Evolutionary conservation across 2,329 filamentous ascomycete species (phyloP).

Genomic region (Aspergillus fumigatus): DNA sequence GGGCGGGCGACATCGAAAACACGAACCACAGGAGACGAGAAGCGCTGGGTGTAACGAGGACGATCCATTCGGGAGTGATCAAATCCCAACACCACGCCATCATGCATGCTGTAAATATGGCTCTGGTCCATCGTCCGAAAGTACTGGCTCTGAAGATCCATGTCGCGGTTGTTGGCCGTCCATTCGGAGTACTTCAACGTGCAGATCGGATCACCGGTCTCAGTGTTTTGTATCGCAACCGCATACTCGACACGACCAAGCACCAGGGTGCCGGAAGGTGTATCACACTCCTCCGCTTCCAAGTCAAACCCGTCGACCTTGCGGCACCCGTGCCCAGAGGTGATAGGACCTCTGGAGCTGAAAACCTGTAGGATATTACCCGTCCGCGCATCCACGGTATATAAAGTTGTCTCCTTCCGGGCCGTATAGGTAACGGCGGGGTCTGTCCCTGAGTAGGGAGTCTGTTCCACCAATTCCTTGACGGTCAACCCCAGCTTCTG

Average conservation of each 20-base stretch:
- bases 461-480: slow-evolving; percentile 80
- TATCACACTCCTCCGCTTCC: slow-evolving; percentile 68
- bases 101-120: slow-evolving; percentile 82
- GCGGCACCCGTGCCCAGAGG: slow-evolving; percentile 70
- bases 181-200: slow-evolving; percentile 92
- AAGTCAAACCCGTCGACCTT: slow-evolving; percentile 58
- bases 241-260: slow-evolving; percentile 86
- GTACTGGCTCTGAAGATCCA: slow-evolving; percentile 82
- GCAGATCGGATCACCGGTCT: slow-evolving; percentile 71
- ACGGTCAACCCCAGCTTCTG: slow-evolving; percentile 48
- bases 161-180: slow-evolving; percentile 86
- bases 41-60: slow-evolving; percentile 62
- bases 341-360: slow-evolving; percentile 66
- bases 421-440: slow-evolving; percentile 83
- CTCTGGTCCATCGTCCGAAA: slow-evolving; percentile 73
- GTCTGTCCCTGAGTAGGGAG: slow-evolving; percentile 70
- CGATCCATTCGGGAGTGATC: slow-evolving; percentile 58
- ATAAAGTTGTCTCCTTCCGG: slow-evolving; percentile 83
- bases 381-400: slow-evolving; percentile 81
- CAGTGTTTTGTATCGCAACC: slow-evolving; percentile 73
- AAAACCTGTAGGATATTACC: slow-evolving; percentile 81
- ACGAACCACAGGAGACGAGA: slow-evolving; percentile 73
- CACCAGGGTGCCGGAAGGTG: slow-evolving; percentile 70
- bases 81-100: slow-evolving; percentile 78
- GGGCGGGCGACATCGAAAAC: slow-evolving; percentile 86